Percentiles rank a stretch among this genome's conserved stretches.
phyloP scores from a whole-genome alignment of 2,329 filamentous ascomycete genomes.

The Ophiocordyceps sinensis region DNA sequence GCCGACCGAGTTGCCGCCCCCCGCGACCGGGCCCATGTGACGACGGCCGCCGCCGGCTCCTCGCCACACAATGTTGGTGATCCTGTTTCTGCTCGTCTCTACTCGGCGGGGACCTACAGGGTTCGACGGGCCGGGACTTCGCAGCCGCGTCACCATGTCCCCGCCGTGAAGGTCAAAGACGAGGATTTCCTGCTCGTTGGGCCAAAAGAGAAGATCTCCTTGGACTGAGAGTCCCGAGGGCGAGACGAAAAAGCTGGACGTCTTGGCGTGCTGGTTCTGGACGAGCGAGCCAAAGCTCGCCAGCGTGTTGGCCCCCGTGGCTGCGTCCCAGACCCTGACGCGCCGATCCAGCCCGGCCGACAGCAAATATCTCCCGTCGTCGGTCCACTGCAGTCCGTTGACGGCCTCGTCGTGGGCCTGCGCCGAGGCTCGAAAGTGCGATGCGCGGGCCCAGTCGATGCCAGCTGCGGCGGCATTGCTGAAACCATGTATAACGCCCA shows the following conservation, averaged over 20 bases:
- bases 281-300: slow-evolving; percentile 76
- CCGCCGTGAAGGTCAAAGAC: slow-evolving; percentile 70
- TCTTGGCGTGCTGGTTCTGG: slow-evolving; percentile 54
- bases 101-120: slow-evolving; percentile 25
- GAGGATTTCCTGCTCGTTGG: slow-evolving; percentile 69
- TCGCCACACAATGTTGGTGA: slow-evolving; percentile 64
- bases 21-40: slow-evolving; percentile 45
- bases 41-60: slow-evolving; percentile 43
- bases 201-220: slow-evolving; percentile 61
- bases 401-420: slow-evolving; percentile 69
- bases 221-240: slow-evolving; percentile 43
- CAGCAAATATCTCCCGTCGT: slow-evolving; percentile 62
- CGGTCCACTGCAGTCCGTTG: slow-evolving; percentile 75
- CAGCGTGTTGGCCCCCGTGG: slow-evolving; percentile 70
- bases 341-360: slow-evolving; percentile 72
- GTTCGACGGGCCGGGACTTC: slow-evolving; percentile 43
- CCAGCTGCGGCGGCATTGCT: slow-evolving; percentile 17
- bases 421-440: slow-evolving; percentile 32
- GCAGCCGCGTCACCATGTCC: slow-evolving; percentile 53
- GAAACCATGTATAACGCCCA: slow-evolving; percentile 43
- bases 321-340: slow-evolving; percentile 76
- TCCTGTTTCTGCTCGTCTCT: slow-evolving; percentile 47
- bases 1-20: slow-evolving; percentile 35
- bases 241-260: slow-evolving; percentile 45
- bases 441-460: slow-evolving; percentile 13